Percentiles rank a stretch among this genome's conserved stretches.
These are phyloP conservation scores for Medicago lupulina DNA, from an alignment of 306 rosid genomes.

Conservation along the genomic window DNA sequence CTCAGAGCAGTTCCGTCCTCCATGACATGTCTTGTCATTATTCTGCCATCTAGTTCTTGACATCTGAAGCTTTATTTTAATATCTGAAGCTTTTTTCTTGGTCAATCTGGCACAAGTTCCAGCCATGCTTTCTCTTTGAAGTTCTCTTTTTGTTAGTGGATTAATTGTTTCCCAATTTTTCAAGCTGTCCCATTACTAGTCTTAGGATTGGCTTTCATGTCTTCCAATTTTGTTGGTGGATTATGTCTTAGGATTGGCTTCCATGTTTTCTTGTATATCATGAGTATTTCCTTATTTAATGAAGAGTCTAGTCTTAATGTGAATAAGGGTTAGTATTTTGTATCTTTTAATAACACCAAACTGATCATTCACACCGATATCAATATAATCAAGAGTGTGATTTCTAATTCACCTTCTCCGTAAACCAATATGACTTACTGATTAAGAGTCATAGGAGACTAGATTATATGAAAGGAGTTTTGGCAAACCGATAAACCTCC, in stretches of 20 bases:
- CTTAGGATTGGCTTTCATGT: neutral
- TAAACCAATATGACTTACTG: neutral
- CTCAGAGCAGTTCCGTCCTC: neutral
- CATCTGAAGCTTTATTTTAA: neutral
- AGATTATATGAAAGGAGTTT: conserved; percentile 23
- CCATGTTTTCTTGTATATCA: neutral
- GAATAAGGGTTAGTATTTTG: neutral
- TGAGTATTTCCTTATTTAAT: neutral
- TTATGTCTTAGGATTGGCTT: conserved; percentile 4
- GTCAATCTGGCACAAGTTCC: neutral
- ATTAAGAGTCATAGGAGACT: neutral
- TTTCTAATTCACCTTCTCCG: conserved; percentile 26
- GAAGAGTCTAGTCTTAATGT: conserved; percentile 8
- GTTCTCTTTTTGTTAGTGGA: neutral
- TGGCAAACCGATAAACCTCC: conserved; percentile 2
- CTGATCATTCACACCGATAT: neutral
- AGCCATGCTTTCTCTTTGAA: neutral
- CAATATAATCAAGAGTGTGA: neutral
- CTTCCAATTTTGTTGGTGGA: neutral
- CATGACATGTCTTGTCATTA: neutral
- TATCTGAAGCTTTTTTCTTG: neutral
- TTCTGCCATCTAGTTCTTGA: neutral
- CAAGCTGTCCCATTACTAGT: neutral
- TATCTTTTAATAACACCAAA: neutral
- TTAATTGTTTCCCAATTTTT: neutral